Base-by-base conservation (phyloP, 768 basidiomycete species). In the Daedaleopsis sinensis region DNA sequence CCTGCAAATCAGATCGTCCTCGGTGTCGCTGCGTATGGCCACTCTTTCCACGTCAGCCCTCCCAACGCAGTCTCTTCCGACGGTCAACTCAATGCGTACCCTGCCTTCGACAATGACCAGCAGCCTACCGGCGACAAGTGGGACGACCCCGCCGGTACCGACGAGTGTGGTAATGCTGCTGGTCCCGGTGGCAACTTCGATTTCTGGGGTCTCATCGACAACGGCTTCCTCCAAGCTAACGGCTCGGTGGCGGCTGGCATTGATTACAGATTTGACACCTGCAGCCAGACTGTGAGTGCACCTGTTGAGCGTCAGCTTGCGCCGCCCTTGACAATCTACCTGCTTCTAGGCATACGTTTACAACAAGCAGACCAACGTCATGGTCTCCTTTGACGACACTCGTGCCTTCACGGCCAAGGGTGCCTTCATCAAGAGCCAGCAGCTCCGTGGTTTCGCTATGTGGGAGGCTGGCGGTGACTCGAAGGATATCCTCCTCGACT, bases 11-110 rank as follows among this genome's bases (percentile, higher is more conserved):
- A 90, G 76, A 87, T 96, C 59, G 84, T 94, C 32, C 84, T 98
- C 8, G 96, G 94, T 55, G 86, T 96, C 0, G 85, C 94, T 13
- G 77, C 88, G 18, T 96, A 93, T 74, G 93, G 92, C 0, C 93
- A 93, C 74, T 86, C 91, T 21, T 95, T 79, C 79, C 21, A 64
- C 12, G 79, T 83, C 42, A 68, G 79, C 9, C 49, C 70, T 5
- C 65, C 60, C 19, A 65, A 74, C 38, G 84, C 84, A 0, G 67
- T 81, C 60, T 61, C 69, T 4, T 65, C 67, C 23, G 69, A 67
- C 21, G 75, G 79, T n/a, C 68, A 71, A 10, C 70, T 89, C 35
- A 74, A 74, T n/a, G 38, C 78, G 18, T 89, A 80, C 72, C 85
- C 88, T 3, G 49, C 74, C 1, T 92, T 86, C 64, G 72, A 83